phyloP scores from a whole-genome alignment of 805 yeast species.

The Henningerozyma blattae region DNA sequence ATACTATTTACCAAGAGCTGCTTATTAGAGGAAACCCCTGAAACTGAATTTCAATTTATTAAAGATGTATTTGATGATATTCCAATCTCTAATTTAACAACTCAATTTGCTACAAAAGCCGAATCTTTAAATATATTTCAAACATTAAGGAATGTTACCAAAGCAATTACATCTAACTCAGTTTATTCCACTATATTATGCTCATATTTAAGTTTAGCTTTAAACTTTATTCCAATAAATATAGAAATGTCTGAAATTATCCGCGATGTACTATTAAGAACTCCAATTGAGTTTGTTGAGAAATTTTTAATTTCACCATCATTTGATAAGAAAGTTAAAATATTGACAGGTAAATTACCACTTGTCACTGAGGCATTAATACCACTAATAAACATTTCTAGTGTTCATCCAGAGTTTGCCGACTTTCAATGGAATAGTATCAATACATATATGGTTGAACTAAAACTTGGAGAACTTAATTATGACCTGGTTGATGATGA shows the following conservation, averaged over 20 bases:
- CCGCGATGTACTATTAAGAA: constrained; percentile 17
- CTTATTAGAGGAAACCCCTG: constrained; percentile 30
- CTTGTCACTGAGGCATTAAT: constrained; percentile 33
- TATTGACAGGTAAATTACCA: constrained; percentile 71
- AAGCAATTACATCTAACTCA: constrained; percentile 35
- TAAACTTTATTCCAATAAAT: constrained; percentile 38
- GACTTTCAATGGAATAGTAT: constrained; percentile 46
- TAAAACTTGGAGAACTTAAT: constrained; percentile 28
- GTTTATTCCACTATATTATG: constrained; percentile 35
- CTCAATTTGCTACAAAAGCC: constrained; percentile 27
- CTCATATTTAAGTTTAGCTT: constrained; percentile 24
- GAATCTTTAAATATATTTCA: constrained; percentile 34
- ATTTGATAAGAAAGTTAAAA: constrained; percentile 22
- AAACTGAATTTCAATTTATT: constrained; percentile 7
- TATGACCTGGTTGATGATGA: constrained; percentile 31
- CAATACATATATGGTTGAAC: constrained; percentile 46
- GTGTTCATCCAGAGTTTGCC: constrained; percentile 58
- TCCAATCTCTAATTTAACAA: constrained; percentile 3
- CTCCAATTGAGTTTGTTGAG: constrained; percentile 29
- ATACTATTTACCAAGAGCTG: constrained; percentile 39
- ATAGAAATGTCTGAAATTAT: constrained; percentile 22
- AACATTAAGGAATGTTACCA: constrained; percentile 30
- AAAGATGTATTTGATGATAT: constrained; percentile 1
- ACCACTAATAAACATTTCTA: constrained; percentile 48
- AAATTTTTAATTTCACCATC: constrained; percentile 25